Evolutionary conservation across 345 rosid genomes (phyloP).

Genomic region (Physaria fendleri): DNA sequence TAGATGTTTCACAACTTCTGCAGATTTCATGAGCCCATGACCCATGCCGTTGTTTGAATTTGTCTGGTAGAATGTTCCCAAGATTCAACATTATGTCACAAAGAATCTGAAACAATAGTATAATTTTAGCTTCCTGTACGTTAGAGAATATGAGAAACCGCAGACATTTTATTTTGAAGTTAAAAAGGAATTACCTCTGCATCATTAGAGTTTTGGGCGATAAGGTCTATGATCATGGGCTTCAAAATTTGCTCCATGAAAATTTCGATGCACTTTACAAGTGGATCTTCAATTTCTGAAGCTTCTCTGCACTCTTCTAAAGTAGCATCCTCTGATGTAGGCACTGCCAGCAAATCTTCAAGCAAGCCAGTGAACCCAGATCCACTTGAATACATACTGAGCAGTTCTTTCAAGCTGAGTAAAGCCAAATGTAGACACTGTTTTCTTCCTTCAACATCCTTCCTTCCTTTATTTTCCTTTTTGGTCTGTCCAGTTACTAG

Average conservation of each 20-base stretch:
- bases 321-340: conserved; percentile 32
- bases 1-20: conserved; percentile 41
- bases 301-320: conserved; percentile 37
- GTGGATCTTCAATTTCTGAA: conserved; percentile 39
- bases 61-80: conserved; percentile 44
- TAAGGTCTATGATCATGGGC: conserved; percentile 52
- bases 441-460: conserved; percentile 44
- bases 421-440: conserved; percentile 53
- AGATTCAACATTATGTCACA: conserved; percentile 47
- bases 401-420: conserved; percentile 62
- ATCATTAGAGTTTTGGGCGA: conserved; percentile 35
- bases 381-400: conserved; percentile 34
- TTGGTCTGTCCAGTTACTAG: conserved; percentile 29
- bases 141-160: conserved; percentile 10
- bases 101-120: conserved; percentile 39
- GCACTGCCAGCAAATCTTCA: conserved; percentile 49
- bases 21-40: conserved; percentile 55
- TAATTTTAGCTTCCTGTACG: not conserved
- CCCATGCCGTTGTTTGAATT: conserved; percentile 52
- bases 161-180: not conserved
- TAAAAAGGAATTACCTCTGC: conserved; percentile 48
- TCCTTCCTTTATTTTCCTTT: conserved; percentile 32
- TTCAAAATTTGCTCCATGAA: conserved; percentile 45
- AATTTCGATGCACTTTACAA: conserved; percentile 36
- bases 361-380: conserved; percentile 42